These are phyloP conservation scores for Calycina herbarum DNA, from an alignment of 2,329 filamentous ascomycete species.

Conservation along the genomic window DNA sequence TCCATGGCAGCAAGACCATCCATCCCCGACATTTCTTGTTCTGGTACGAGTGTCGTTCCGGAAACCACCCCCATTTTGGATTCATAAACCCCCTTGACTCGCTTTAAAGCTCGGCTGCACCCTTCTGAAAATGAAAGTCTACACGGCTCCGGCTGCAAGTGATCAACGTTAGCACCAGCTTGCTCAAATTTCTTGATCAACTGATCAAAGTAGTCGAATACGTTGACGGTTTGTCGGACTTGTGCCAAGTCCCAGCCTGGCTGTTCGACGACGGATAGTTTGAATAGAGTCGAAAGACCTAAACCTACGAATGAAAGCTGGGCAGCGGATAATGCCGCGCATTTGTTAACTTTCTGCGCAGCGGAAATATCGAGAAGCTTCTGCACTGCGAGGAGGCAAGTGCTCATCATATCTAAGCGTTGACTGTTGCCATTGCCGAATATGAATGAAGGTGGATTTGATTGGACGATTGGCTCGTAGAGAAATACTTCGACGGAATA, in stretches of 20 bases:
- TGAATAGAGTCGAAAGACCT: conserved; percentile 40
- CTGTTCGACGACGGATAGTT: conserved; percentile 40
- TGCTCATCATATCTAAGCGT: conserved; percentile 28
- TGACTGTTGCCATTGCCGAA: conserved; percentile 14
- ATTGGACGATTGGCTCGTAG: conserved; percentile 22
- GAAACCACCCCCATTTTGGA: conserved; percentile 11
- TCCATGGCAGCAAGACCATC: conserved; percentile 10
- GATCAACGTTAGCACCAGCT: conserved; percentile 22
- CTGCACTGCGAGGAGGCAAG: conserved; percentile 22
- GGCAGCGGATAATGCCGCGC: conserved; percentile 12
- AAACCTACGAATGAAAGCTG: conserved; percentile 39
- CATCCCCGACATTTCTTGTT: conserved; percentile 9
- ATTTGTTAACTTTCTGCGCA: conserved; percentile 14
- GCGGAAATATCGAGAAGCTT: conserved; percentile 19
- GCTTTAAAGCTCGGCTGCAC: conserved; percentile 14
- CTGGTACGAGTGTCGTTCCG: not conserved
- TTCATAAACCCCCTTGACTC: conserved; percentile 12
- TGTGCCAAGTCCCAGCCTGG: conserved; percentile 42
- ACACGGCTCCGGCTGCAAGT: conserved; percentile 14
- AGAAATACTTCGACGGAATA: conserved; percentile 23
- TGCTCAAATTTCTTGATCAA: conserved; percentile 20
- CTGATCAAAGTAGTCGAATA: conserved; percentile 30
- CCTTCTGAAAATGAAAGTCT: conserved; percentile 22
- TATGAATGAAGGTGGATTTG: conserved; percentile 15
- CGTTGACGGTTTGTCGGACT: conserved; percentile 39